Percentiles rank a stretch among this genome's conserved stretches.
These are phyloP conservation scores for Claviceps africana DNA, from an alignment of 2,329 filamentous ascomycete genomes.

Conservation along the genomic window DNA sequence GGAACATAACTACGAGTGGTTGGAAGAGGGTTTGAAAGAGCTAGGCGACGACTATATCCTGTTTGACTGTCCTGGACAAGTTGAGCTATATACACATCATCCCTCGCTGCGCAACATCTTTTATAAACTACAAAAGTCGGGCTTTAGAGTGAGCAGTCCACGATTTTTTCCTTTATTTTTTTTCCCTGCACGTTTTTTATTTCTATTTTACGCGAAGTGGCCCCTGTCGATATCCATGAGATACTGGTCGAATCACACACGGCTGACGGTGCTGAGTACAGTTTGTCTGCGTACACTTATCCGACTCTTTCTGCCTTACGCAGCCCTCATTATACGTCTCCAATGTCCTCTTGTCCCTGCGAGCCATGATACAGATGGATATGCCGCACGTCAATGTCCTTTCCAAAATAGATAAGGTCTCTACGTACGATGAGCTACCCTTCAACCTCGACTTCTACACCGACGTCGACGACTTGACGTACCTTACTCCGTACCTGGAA, in stretches of 20 bases:
- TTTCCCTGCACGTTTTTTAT: too few species aligned
- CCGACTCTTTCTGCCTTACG: slow-evolving; percentile 86
- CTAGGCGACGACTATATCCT: slow-evolving; percentile 83
- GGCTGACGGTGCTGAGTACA: slow-evolving; percentile 24
- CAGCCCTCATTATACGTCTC: slow-evolving; percentile 91
- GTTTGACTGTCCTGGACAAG: slow-evolving; percentile 93
- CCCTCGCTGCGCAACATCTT: slow-evolving; percentile 84
- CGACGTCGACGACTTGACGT: slow-evolving; percentile 83
- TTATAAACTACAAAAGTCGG: slow-evolving; percentile 75
- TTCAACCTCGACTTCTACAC: slow-evolving; percentile 98
- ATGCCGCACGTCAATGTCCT: slow-evolving; percentile 91
- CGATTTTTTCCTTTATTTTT: background rate
- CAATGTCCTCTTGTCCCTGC: slow-evolving; percentile 79
- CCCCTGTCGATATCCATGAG: background rate
- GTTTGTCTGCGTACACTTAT: slow-evolving; percentile 86
- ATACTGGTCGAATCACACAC: background rate
- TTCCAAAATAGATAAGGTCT: slow-evolving; percentile 92
- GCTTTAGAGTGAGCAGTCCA: slow-evolving; percentile 56
- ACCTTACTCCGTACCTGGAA: slow-evolving; percentile 68
- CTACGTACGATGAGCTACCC: slow-evolving; percentile 69
- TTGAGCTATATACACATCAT: slow-evolving; percentile 95
- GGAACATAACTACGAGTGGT: slow-evolving; percentile 86
- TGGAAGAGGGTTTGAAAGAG: slow-evolving; percentile 66
- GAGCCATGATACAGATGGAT: slow-evolving; percentile 97
- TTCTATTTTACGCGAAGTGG: too few species aligned